These are phyloP conservation scores for Lanmaoa pseudosensibilis DNA, from an alignment of 768 basidiomycete genomes.

Conservation along the genomic window DNA sequence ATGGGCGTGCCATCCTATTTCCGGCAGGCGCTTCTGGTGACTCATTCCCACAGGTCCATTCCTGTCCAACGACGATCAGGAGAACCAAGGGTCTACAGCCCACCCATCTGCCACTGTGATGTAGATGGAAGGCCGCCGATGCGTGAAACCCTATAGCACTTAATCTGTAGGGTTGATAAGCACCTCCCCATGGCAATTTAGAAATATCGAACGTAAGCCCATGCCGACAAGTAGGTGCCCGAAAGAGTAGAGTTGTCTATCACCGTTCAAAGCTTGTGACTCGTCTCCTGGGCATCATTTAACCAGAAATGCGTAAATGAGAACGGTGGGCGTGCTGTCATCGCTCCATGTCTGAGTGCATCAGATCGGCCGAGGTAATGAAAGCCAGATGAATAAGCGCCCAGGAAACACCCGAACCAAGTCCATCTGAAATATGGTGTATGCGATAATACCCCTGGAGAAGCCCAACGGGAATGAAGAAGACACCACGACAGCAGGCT, in stretches of 20 bases:
- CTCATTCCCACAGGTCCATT: no score
- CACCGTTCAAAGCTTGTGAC: not conserved
- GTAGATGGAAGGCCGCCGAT: not conserved
- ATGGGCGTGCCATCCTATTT: no score
- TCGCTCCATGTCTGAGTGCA: no score
- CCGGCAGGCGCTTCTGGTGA: not conserved
- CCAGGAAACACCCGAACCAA: not conserved
- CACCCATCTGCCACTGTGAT: not conserved
- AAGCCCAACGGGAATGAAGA: not conserved
- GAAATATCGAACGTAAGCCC: not conserved
- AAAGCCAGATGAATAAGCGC: not conserved
- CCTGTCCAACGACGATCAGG: not conserved
- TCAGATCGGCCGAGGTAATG: no score
- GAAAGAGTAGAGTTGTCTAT: no score
- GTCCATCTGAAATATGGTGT: not conserved
- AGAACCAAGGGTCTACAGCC: not conserved
- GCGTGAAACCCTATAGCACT: not conserved
- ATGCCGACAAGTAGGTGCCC: not conserved
- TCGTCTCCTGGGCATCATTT: not conserved
- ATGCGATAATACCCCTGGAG: not conserved
- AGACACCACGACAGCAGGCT: not conserved
- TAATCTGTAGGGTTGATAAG: not conserved
- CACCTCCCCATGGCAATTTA: not conserved
- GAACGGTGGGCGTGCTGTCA: no score
- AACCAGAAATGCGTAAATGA: not conserved